A percentile compares a stretch with the other conserved stretches of the same genome.
Conservation (phyloP, 2,329 filamentous ascomycete species). For the Bipolaris sorokiniana region DNA sequence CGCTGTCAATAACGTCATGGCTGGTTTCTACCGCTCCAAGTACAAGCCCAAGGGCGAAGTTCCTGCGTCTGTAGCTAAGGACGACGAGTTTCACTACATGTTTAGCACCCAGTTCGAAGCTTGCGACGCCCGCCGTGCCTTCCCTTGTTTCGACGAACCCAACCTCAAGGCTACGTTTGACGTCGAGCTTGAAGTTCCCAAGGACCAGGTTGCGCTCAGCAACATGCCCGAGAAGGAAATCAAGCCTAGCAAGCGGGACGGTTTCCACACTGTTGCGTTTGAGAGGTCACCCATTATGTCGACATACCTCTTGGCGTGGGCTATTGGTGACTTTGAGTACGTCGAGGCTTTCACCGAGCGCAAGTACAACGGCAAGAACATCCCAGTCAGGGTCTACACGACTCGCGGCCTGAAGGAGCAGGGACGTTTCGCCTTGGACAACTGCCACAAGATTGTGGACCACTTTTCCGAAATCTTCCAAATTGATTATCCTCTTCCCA, state of each 20-base stretch:
- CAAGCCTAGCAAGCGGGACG: slow-evolving; percentile 72
- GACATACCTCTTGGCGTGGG: slow-evolving; percentile 94
- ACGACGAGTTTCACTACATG: slow-evolving; percentile 68
- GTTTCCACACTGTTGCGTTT: slow-evolving; percentile 82
- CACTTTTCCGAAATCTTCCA: slow-evolving; percentile 96
- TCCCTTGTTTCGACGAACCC: slow-evolving; percentile 98
- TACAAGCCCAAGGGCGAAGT: slow-evolving; percentile 82
- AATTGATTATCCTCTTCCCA: slow-evolving; percentile 83
- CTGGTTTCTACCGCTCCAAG: slow-evolving; percentile 90
- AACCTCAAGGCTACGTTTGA: slow-evolving; percentile 97
- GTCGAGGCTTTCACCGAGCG: slow-evolving; percentile 89
- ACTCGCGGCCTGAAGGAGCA: slow-evolving; percentile 93
- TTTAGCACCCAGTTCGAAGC: slow-evolving; percentile 98
- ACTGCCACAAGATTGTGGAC: slow-evolving; percentile 91
- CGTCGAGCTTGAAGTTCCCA: slow-evolving; percentile 88
- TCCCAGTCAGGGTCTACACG: slow-evolving; percentile 95
- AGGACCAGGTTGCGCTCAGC: slow-evolving; percentile 85
- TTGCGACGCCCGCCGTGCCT: slow-evolving; percentile 90
- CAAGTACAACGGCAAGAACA: slow-evolving; percentile 86
- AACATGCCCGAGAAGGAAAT: slow-evolving; percentile 91
- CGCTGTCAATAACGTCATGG: slow-evolving; percentile 84
- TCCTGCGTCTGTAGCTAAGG: slow-evolving; percentile 77
- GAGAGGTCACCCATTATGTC: slow-evolving; percentile 94
- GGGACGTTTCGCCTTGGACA: slow-evolving; percentile 85
- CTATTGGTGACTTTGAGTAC: slow-evolving; percentile 95